phyloP scores from a whole-genome alignment of 768 basidiomycete species.

The Boletus huronensis region DNA sequence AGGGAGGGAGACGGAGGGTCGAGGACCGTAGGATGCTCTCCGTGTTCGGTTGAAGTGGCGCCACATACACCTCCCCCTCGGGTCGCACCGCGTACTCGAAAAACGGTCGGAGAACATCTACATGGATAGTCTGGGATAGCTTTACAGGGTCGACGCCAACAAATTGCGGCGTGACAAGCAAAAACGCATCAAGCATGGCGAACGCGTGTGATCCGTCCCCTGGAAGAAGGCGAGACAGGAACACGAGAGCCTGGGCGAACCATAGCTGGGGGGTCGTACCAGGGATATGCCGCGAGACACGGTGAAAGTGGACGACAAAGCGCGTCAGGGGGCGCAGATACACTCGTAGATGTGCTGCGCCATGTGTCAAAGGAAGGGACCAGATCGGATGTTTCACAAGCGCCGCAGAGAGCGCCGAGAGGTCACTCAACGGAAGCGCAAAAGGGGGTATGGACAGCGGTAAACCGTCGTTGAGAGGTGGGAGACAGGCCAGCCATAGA shows the following conservation, averaged over 20 bases:
- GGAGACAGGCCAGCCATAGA: conserved; percentile 62
- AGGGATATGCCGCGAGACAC: conserved; percentile 56
- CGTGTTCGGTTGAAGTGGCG: conserved; percentile 48
- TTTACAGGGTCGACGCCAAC: conserved; percentile 22
- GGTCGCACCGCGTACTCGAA: conserved; percentile 47
- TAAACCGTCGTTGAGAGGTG: conserved; percentile 39
- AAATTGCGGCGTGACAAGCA: conserved; percentile 17
- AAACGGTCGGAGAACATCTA: conserved; percentile 47
- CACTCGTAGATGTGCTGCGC: conserved; percentile 5
- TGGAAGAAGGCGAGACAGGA: conserved; percentile 54
- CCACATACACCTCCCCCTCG: conserved; percentile 39
- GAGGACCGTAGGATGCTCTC: conserved; percentile 54
- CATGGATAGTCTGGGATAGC: conserved; percentile 26
- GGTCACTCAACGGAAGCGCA: conserved; percentile 50
- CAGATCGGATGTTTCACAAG: conserved; percentile 54
- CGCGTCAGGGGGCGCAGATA: conserved; percentile 48
- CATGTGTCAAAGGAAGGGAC: conserved; percentile 26
- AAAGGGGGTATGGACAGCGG: conserved; percentile 52
- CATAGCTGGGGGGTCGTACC: conserved; percentile 55
- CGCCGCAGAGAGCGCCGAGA: conserved; percentile 51
- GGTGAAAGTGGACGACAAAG: conserved; percentile 53
- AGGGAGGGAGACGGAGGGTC: conserved; percentile 45
- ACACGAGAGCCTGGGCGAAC: conserved; percentile 62
- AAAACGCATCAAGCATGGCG: conserved; percentile 33
- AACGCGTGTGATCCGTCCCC: conserved; percentile 70